phyloP scores from a whole-genome alignment of 352 stramenopile genomes.

The Globisporangium spinosum region DNA sequence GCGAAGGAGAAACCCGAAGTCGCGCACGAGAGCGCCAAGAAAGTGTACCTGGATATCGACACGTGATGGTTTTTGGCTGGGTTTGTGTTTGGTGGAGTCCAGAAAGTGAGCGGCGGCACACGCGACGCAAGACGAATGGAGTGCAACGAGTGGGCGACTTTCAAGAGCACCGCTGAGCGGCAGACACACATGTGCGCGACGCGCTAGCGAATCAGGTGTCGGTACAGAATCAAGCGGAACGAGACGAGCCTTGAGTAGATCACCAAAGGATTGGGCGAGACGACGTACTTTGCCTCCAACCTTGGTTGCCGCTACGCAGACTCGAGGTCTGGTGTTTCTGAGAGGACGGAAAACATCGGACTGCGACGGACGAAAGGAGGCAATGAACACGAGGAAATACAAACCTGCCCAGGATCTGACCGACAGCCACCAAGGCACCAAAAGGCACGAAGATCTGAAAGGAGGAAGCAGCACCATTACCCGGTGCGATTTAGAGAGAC shows the following conservation, averaged over 20 bases:
- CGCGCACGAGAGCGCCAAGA: neutral
- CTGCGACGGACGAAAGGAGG: neutral
- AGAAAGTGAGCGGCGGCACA: neutral
- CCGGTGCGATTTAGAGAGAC: neutral
- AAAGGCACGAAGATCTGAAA: neutral
- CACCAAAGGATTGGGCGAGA: neutral
- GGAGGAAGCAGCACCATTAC: neutral
- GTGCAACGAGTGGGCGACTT: neutral
- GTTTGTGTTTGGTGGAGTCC: neutral
- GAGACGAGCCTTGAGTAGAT: neutral
- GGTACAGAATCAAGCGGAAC: neutral
- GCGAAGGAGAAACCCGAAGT: neutral
- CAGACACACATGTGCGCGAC: neutral
- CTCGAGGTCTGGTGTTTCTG: neutral
- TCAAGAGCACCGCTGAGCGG: neutral
- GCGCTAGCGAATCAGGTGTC: neutral
- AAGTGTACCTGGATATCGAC: slow-evolving; percentile 1
- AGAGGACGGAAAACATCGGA: neutral
- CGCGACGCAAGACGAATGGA: neutral
- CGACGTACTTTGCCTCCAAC: neutral
- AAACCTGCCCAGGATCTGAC: neutral
- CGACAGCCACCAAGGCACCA: neutral
- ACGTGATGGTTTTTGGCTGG: slow-evolving; percentile 2
- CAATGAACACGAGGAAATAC: neutral
- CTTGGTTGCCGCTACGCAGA: neutral